A percentile compares a stretch with the other conserved stretches of the same genome.
phyloP scores from a whole-genome alignment of 75 land plant species.

The Sequoia sempervirens region DNA sequence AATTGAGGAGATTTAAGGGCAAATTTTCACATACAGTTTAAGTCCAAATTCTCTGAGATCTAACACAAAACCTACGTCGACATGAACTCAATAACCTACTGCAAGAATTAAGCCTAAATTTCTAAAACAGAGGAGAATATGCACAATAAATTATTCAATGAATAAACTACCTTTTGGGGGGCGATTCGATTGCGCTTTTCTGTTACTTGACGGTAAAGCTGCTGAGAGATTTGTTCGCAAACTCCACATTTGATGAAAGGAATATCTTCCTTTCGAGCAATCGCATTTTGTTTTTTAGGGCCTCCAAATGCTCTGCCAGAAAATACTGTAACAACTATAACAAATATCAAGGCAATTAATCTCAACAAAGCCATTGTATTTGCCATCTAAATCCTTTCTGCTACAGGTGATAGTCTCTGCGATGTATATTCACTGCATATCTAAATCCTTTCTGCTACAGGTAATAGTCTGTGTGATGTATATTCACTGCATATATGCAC shows the following conservation, averaged over 20 bases:
- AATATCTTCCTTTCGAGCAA: conserved; percentile 76
- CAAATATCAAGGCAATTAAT: not conserved
- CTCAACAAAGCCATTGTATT: not conserved
- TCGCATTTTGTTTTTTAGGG: conserved; percentile 29
- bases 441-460: no score
- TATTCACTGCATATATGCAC: not conserved
- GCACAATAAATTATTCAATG: not conserved
- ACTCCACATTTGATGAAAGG: conserved; percentile 86
- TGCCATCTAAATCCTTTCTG: not conserved
- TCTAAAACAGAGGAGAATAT: not conserved
- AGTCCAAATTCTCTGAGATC: no score
- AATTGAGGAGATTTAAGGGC: no score
- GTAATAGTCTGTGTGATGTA: no score
- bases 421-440: not conserved
- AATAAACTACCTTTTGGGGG: conserved; percentile 63
- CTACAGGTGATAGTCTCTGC: not conserved
- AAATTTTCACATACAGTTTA: no score
- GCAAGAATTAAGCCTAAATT: not conserved
- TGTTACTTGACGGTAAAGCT: conserved; percentile 62
- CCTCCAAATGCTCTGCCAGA: not conserved
- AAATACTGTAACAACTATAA: not conserved
- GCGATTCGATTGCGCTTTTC: conserved; percentile 57
- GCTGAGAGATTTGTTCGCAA: conserved; percentile 64
- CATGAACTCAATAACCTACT: not conserved
- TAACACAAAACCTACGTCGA: no score